These are phyloP conservation scores for Fusarium xylarioides DNA, from an alignment of 2,329 filamentous ascomycete genomes.

Conservation along the genomic window DNA sequence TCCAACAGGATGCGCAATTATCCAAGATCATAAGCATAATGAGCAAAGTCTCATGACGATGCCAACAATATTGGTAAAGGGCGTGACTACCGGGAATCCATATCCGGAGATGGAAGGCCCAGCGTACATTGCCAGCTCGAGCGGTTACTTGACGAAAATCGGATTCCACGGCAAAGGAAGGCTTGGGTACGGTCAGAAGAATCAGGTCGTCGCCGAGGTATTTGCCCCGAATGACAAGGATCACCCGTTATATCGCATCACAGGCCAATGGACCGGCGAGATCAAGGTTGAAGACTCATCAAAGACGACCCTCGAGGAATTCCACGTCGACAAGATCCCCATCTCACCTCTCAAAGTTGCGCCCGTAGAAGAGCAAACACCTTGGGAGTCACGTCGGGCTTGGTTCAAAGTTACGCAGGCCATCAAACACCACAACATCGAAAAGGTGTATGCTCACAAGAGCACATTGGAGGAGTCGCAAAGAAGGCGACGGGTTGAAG, in stretches of 20 bases:
- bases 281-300: slow-evolving; percentile 1
- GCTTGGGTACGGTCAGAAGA: slow-evolving; percentile 11
- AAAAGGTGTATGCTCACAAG: slow-evolving; percentile 76
- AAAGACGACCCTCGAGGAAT: background rate
- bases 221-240: slow-evolving; percentile 1
- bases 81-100: background rate
- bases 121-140: slow-evolving; percentile 14
- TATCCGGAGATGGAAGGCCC: slow-evolving; percentile 13
- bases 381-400: slow-evolving; percentile 80
- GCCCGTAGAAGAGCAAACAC: slow-evolving; percentile 73
- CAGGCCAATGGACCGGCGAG: background rate
- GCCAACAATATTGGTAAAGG: slow-evolving; percentile 18
- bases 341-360: background rate
- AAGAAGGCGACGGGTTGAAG: slow-evolving; percentile 74
- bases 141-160: slow-evolving; percentile 14
- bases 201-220: slow-evolving; percentile 2
- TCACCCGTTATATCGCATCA: slow-evolving; percentile 1
- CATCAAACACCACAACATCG: slow-evolving; percentile 77
- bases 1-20: slow-evolving; percentile 13
- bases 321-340: slow-evolving; percentile 8
- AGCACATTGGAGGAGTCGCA: slow-evolving; percentile 84
- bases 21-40: slow-evolving; percentile 4
- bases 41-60: slow-evolving; percentile 17
- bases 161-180: slow-evolving; percentile 6
- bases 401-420: slow-evolving; percentile 81